These are phyloP conservation scores for Microdochium trichocladiopsis DNA, from an alignment of 2,329 filamentous ascomycete genomes.

Conservation along the genomic window DNA sequence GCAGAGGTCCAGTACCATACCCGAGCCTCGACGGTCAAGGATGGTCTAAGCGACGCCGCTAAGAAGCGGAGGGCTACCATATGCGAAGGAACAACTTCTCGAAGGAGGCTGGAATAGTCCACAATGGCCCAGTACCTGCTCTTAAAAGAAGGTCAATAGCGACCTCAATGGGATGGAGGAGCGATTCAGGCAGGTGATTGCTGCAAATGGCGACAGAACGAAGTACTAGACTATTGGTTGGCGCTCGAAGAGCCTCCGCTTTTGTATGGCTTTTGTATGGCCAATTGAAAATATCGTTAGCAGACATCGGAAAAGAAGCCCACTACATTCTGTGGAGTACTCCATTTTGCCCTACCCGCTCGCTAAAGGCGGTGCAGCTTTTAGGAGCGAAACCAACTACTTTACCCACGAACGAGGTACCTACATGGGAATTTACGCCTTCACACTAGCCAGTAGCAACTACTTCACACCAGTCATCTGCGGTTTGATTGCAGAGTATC, in stretches of 20 bases:
- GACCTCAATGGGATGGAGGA: not conserved
- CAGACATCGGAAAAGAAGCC: too few relatives aligned
- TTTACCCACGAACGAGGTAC: slow-evolving; percentile 33
- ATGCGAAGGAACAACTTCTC: too few relatives aligned
- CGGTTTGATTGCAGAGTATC: slow-evolving; percentile 33
- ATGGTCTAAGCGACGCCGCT: too few relatives aligned
- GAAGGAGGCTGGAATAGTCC: too few relatives aligned
- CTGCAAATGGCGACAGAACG: not conserved
- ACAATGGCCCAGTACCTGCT: not conserved
- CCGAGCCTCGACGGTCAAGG: too few relatives aligned
- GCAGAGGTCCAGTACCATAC: too few relatives aligned
- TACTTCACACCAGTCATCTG: slow-evolving; percentile 36
- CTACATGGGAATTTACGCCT: slow-evolving; percentile 34
- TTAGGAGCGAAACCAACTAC: too few relatives aligned
- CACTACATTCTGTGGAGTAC: too few relatives aligned
- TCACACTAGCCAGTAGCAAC: slow-evolving; percentile 29
- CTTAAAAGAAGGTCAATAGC: not conserved
- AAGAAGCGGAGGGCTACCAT: too few relatives aligned
- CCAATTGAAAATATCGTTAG: not conserved
- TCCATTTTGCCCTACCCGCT: too few relatives aligned
- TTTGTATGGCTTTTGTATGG: not conserved
- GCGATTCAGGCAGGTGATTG: not conserved
- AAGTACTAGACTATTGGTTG: not conserved
- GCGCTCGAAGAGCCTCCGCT: not conserved
- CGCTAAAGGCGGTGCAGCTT: too few relatives aligned